Conservation (phyloP, 2,329 filamentous ascomycete genomes). For the Diplocarpon rosae region DNA sequence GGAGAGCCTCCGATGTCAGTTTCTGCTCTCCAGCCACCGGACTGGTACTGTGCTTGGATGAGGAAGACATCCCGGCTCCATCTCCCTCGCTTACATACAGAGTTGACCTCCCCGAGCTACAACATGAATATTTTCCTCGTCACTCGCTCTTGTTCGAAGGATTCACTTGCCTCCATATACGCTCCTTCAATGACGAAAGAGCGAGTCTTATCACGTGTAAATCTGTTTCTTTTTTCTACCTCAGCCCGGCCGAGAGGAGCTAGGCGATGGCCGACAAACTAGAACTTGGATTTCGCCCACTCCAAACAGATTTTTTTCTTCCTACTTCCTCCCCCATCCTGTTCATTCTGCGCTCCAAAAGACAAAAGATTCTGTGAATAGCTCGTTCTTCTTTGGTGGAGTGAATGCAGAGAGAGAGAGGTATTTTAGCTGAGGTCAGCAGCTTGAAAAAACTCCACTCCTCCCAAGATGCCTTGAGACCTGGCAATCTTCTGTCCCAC, state of each 20-base stretch:
- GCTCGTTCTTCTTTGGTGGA: slow-evolving; percentile 12
- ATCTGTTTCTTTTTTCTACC: not conserved
- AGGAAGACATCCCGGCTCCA: too few species aligned
- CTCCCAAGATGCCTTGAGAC: slow-evolving; percentile 8
- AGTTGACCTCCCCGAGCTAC: too few species aligned
- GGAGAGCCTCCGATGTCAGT: too few species aligned
- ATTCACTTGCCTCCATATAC: too few species aligned
- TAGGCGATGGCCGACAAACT: not conserved
- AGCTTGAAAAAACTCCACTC: slow-evolving; percentile 29
- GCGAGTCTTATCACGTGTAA: not conserved
- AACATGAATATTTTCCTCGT: too few species aligned
- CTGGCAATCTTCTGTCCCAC: not conserved
- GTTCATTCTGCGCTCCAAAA: not conserved
- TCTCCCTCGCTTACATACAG: too few species aligned
- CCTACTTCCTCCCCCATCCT: not conserved
- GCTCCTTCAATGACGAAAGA: too few species aligned
- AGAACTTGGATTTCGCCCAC: not conserved
- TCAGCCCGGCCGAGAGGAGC: not conserved
- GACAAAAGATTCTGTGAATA: slow-evolving; percentile 5
- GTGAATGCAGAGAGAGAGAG: slow-evolving; percentile 26
- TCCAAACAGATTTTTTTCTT: not conserved
- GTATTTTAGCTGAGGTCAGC: slow-evolving; percentile 31
- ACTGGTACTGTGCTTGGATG: too few species aligned
- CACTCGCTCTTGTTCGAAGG: too few species aligned
- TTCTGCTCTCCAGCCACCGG: too few species aligned